Conservation (phyloP, 805 yeast genomes). For the Wickerhamiella dianesei region DNA sequence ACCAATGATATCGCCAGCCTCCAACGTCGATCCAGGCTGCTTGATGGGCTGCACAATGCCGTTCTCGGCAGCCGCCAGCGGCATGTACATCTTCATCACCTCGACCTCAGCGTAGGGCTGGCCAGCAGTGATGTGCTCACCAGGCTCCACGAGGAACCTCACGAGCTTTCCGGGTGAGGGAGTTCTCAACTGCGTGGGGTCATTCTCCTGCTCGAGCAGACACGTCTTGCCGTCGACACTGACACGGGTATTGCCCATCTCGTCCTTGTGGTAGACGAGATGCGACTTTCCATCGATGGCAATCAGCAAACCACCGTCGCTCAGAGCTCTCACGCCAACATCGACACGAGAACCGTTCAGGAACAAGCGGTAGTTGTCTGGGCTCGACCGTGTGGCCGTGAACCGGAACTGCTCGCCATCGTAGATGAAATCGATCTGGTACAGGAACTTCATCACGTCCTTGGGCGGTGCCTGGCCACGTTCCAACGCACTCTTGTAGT, state of each 20-base stretch:
- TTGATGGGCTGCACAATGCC: constrained; percentile 86
- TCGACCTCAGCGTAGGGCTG: constrained; percentile 97
- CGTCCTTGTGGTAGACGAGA: constrained; percentile 95
- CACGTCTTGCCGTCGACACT: constrained; percentile 95
- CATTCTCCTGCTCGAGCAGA: constrained; percentile 85
- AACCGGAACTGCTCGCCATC: constrained; percentile 88
- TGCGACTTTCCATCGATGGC: constrained; percentile 88
- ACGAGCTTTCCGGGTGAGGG: constrained; percentile 99
- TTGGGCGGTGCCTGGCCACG: constrained; percentile 92
- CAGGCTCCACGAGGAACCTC: constrained; percentile 83
- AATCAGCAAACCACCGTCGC: constrained; percentile 87
- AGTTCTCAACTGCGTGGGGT: constrained; percentile 95
- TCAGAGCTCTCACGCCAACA: constrained; percentile 73
- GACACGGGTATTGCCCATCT: constrained; percentile 85
- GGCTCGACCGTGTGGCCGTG: constrained; percentile 87
- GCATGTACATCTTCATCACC: constrained; percentile 99
- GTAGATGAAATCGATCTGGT: constrained; percentile 88
- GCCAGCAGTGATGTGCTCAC: constrained; percentile 84
- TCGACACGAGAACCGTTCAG: constrained; percentile 86
- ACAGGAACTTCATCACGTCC: constrained; percentile 68
- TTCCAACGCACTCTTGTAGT: constrained; percentile 65
- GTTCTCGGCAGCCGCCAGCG: constrained; percentile 81
- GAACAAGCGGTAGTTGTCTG: constrained; percentile 73
- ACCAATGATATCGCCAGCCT: constrained; percentile 94
- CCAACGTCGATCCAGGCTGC: constrained; percentile 96